phyloP scores from a whole-genome alignment of 129 eudicot genomes.

The Chrysanthemum makinoi region DNA sequence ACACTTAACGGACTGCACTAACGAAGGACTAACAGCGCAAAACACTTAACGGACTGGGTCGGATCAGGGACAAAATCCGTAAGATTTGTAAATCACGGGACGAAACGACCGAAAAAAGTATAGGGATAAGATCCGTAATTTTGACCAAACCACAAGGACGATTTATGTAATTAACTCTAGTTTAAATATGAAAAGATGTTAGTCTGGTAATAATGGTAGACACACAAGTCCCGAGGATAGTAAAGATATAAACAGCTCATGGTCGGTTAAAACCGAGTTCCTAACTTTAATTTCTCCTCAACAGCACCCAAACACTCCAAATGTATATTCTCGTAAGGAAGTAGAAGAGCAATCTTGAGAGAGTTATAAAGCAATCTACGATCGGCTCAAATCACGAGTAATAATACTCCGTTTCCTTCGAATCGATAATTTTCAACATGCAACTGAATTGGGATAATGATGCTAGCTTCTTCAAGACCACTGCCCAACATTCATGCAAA shows the following conservation, averaged over 20 bases:
- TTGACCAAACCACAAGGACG: too few species aligned
- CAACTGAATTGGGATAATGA: slow-evolving; percentile 36
- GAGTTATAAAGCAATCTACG: slow-evolving; percentile 63
- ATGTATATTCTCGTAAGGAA: slow-evolving; percentile 64
- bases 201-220: slow-evolving; percentile 47
- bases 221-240: slow-evolving; percentile 63
- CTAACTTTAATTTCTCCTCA: slow-evolving; percentile 67
- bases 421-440: slow-evolving; percentile 60
- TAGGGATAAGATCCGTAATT: too few species aligned
- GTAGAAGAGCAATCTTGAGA: slow-evolving; percentile 49
- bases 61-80: too few species aligned
- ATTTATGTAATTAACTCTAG: too few species aligned
- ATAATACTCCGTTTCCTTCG: slow-evolving; percentile 38
- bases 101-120: too few species aligned
- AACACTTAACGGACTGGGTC: too few species aligned
- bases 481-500: slow-evolving; percentile 77
- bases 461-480: slow-evolving; percentile 49
- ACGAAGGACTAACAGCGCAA: too few species aligned
- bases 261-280: slow-evolving; percentile 46
- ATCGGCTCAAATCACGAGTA: slow-evolving; percentile 42
- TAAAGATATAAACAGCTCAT: slow-evolving; percentile 48
- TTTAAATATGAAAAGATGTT: slow-evolving; percentile 63
- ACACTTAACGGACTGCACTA: too few species aligned
- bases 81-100: too few species aligned
- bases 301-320: slow-evolving; percentile 60